These are phyloP conservation scores for Pouteria glomerata DNA, from an alignment of 148 eudicot genomes.

Conservation along the genomic window DNA sequence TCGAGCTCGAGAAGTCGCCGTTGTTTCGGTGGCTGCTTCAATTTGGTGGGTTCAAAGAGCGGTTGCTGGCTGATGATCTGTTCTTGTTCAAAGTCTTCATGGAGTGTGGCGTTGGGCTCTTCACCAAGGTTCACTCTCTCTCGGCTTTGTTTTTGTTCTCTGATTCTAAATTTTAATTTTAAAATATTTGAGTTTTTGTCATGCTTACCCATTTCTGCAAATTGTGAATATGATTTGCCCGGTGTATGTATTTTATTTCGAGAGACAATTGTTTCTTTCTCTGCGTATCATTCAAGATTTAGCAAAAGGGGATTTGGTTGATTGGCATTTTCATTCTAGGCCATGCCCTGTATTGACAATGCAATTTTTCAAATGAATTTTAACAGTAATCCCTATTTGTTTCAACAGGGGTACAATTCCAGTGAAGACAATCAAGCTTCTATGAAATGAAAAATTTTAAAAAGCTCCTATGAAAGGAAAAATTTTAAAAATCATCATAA, in stretches of 20 bases:
- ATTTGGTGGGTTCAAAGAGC: slow-evolving; percentile 62
- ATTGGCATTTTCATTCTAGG: neutral
- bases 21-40: slow-evolving; percentile 55
- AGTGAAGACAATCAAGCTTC: neutral
- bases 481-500: too few species aligned
- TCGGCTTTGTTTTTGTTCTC: neutral
- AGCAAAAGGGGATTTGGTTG: neutral
- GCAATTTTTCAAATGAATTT: neutral
- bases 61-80: slow-evolving; percentile 72
- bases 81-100: slow-evolving; percentile 68
- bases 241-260: neutral
- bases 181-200: neutral
- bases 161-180: neutral
- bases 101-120: slow-evolving; percentile 74
- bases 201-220: neutral
- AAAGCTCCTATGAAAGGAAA: neutral
- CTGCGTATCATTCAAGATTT: neutral
- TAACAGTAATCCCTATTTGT: neutral
- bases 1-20: slow-evolving; percentile 47
- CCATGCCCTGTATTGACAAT: neutral
- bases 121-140: slow-evolving; percentile 46
- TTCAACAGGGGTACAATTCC: neutral
- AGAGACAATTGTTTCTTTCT: neutral
- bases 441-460: too few species aligned
- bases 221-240: neutral